Evolutionary conservation across 495 filamentous ascomycete genomes (phyloP), one percentile per base, ranked within the genome.

Genomic region (Apodospora peruviana): DNA sequence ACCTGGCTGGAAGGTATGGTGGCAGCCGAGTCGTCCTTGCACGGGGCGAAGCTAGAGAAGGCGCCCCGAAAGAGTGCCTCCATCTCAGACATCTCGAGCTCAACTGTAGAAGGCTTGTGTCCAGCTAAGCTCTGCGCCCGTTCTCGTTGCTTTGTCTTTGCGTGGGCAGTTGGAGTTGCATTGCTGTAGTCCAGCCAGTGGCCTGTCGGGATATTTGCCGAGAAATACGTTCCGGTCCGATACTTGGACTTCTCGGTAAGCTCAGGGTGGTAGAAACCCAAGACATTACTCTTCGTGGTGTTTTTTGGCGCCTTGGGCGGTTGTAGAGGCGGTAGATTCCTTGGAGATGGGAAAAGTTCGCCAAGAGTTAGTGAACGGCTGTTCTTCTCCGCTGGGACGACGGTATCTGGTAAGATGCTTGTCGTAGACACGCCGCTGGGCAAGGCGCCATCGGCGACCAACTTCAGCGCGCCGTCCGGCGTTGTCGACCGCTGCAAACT

Each of bases 1-100:
- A 88, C 83, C 21, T 79, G 70, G 50, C 86, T 83, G 11, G 75
- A 77, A 29, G 90, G 80, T 8, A 90, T 68, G 46, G 94, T 74
- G 2, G 91, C 81, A 4, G 75, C 79, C 3, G 86, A 79, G 60
- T 93, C 87, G 58, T 96, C 91, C 48, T 81, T 82, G 43, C 78
- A 82, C 4, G 91, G 91, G 10, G 89, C 89, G 69, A 95, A 95
- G 50, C 85, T 87, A 0, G 89, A 94, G 62, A 90, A 95, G 5
- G 84, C 88, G 42, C 87, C 83, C 36, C 88, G 78, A 53, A 94
- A 87, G 21, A 90, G 69, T 3, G 87, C 79, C 23, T 89, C 85
- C 58, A 86, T 74, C 63, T 85, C 83, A 18, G 78, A 76, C 53
- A 80, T 73, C 44, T 80, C 72, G 1, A 80, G 69, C 43, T 81